A percentile compares a stretch with the other conserved stretches of the same genome.
phyloP scores from a whole-genome alignment of 345 rosid species.

The Heritiera littoralis region DNA sequence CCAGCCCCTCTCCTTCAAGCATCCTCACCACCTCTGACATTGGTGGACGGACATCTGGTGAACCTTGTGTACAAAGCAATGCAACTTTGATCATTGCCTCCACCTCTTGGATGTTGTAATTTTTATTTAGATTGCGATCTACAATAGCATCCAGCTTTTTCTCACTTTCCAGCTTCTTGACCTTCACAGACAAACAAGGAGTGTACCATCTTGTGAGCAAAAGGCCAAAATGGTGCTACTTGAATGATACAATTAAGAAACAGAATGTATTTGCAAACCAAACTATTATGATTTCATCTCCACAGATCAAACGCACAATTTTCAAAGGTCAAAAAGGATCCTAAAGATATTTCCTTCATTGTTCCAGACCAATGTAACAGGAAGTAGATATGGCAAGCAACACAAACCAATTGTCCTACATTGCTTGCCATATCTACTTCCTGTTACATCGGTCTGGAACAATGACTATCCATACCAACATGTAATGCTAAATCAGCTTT shows the following conservation, averaged over 20 bases:
- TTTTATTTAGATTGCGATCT: conserved; percentile 63
- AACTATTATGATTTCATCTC: not conserved
- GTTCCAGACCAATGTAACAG: not conserved
- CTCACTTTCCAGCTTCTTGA: conserved; percentile 92
- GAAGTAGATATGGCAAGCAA: not conserved
- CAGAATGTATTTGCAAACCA: not conserved
- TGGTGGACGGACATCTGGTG: conserved; percentile 83
- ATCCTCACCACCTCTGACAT: conserved; percentile 95
- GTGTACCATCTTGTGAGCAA: not conserved
- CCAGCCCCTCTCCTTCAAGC: conserved; percentile 97
- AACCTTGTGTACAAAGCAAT: conserved; percentile 79
- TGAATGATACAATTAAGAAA: not conserved
- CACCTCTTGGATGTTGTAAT: conserved; percentile 63
- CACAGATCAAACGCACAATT: not conserved
- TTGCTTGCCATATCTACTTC: not conserved
- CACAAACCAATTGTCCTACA: not conserved
- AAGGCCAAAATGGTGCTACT: not conserved
- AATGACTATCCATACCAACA: not conserved
- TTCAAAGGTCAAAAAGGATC: not conserved
- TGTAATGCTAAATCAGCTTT: not conserved
- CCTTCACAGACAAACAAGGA: conserved; percentile 46
- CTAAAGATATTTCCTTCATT: not conserved
- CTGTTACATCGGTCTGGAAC: not conserved
- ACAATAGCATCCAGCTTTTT: conserved; percentile 80
- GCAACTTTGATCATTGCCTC: conserved; percentile 95